phyloP scores from a whole-genome alignment of 169 alveolate species.

The Babesia bovis region DNA sequence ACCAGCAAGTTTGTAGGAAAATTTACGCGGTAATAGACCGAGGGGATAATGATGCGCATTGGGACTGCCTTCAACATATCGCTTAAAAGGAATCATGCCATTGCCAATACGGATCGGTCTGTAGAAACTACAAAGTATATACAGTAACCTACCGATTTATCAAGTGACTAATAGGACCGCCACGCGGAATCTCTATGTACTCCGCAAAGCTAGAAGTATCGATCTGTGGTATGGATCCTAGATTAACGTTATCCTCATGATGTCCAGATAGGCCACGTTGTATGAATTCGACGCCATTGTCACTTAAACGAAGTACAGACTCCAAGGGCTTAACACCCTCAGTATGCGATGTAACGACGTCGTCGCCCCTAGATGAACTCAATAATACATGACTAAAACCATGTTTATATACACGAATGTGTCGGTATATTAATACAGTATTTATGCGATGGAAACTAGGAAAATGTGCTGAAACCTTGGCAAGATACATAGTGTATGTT shows the following conservation, averaged over 20 bases:
- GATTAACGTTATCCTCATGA: not conserved
- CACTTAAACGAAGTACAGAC: conserved; percentile 7
- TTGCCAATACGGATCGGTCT: conserved; percentile 1
- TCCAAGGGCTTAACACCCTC: too few relatives aligned
- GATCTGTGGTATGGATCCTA: conserved; percentile 19
- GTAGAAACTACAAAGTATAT: not conserved
- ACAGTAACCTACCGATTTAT: not conserved
- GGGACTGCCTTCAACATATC: conserved; percentile 38
- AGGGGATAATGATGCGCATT: conserved; percentile 60
- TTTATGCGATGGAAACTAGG: too few relatives aligned
- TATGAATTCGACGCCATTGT: conserved; percentile 9
- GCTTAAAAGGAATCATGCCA: conserved; percentile 27
- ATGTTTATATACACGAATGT: too few relatives aligned
- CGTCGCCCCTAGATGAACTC: not conserved
- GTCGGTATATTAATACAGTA: too few relatives aligned
- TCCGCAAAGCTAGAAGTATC: conserved; percentile 36
- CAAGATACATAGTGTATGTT: too few relatives aligned
- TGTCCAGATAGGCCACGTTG: not conserved
- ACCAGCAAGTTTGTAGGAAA: conserved; percentile 36
- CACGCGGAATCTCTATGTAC: conserved; percentile 44
- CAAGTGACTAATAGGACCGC: not conserved
- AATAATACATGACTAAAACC: too few relatives aligned
- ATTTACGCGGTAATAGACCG: conserved; percentile 25
- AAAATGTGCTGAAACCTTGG: too few relatives aligned
- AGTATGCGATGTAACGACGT: not conserved